Conservation (phyloP, 2,329 filamentous ascomycete genomes). For the Fusarium albidum region DNA sequence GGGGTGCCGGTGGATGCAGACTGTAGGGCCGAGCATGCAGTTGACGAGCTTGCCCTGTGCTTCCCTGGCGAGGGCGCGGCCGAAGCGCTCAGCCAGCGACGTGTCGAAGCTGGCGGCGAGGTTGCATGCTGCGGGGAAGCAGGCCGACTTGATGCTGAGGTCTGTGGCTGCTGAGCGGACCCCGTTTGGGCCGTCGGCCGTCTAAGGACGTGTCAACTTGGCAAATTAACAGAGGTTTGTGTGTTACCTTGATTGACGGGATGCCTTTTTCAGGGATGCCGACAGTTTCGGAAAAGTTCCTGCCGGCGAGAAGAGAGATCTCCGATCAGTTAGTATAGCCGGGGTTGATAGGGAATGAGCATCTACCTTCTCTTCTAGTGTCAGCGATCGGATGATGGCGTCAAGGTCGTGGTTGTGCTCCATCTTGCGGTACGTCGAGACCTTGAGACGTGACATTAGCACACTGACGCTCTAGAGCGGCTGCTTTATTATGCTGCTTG, state of each 20-base stretch:
- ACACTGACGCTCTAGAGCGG: too few relatives aligned
- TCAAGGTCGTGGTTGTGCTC: slow-evolving; percentile 10
- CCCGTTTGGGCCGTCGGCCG: slow-evolving; percentile 46
- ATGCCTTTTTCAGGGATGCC: slow-evolving; percentile 27
- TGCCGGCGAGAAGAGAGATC: slow-evolving; percentile 35
- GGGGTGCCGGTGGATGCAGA: slow-evolving; percentile 57
- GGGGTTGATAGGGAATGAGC: background rate
- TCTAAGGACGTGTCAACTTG: slow-evolving; percentile 8
- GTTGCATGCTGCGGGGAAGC: slow-evolving; percentile 43
- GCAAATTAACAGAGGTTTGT: accelerated
- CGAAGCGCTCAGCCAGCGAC: slow-evolving; percentile 63
- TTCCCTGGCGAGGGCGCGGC: slow-evolving; percentile 65
- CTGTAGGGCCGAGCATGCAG: slow-evolving; percentile 72
- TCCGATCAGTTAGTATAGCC: slow-evolving; percentile 1
- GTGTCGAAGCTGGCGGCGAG: slow-evolving; percentile 71
- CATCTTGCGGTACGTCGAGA: slow-evolving; percentile 7
- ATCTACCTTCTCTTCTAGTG: slow-evolving; percentile 33
- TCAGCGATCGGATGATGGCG: slow-evolving; percentile 19
- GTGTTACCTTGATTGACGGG: slow-evolving; percentile 29
- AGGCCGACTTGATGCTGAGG: slow-evolving; percentile 42
- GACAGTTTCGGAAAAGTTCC: slow-evolving; percentile 37
- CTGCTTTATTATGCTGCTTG: too few relatives aligned
- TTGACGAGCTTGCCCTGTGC: slow-evolving; percentile 69
- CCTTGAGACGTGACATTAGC: background rate
- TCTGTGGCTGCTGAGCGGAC: slow-evolving; percentile 44